Conservation (phyloP, 371 early-diverging fungal species). For the Mortierella sp. region DNA sequence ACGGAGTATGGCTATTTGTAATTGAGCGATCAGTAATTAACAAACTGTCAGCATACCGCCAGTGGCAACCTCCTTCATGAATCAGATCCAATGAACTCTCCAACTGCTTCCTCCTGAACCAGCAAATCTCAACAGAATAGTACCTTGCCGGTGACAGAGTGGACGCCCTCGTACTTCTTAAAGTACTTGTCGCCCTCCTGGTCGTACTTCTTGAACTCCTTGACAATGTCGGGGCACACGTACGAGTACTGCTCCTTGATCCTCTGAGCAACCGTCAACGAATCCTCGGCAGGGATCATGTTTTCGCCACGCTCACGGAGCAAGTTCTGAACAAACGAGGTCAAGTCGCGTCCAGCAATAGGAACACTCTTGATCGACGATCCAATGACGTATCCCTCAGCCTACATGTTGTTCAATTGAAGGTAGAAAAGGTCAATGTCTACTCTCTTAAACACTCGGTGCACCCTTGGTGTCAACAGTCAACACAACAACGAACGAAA, state of each 20-base stretch:
- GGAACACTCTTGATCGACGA: slow-evolving; percentile 98
- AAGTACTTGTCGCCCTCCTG: slow-evolving; percentile 91
- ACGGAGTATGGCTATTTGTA: slow-evolving; percentile 81
- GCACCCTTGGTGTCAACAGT: background rate
- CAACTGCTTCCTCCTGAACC: background rate
- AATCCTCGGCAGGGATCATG: slow-evolving; percentile 95
- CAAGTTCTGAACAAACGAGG: slow-evolving; percentile 96
- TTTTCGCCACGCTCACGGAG: slow-evolving; percentile 95
- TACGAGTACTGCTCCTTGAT: slow-evolving; percentile 98
- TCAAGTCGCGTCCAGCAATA: slow-evolving; percentile 98
- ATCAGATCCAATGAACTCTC: background rate
- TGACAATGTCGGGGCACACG: slow-evolving; percentile 96
- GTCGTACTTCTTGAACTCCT: slow-evolving; percentile 96
- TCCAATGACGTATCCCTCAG: slow-evolving; percentile 98
- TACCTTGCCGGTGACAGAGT: slow-evolving; percentile 90
- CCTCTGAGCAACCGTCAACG: slow-evolving; percentile 91
- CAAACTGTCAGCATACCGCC: background rate
- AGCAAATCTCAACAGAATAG: background rate
- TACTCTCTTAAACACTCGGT: background rate
- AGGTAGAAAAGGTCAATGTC: background rate
- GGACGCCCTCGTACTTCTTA: slow-evolving; percentile 85
- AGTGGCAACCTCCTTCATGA: background rate
- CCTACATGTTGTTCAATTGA: slow-evolving; percentile 62
- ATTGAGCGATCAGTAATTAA: background rate
- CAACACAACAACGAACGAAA: background rate